Percentiles rank a stretch among this genome's conserved stretches.
Evolutionary conservation across 495 filamentous ascomycete species (phyloP).

Genomic region (Beverwykella pulmonaria): DNA sequence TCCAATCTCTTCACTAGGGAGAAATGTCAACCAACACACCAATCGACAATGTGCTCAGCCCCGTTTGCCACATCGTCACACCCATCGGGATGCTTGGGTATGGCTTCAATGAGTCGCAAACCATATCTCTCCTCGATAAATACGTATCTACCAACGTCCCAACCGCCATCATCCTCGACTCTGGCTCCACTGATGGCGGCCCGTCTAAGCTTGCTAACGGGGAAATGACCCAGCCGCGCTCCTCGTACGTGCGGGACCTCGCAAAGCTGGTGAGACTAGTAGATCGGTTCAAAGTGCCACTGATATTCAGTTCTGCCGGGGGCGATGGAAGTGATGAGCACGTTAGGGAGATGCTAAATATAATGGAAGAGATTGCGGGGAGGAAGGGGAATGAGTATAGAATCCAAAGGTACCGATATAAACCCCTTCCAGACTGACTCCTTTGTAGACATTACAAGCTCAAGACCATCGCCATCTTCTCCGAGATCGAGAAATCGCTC

Average conservation of each 20-base stretch:
- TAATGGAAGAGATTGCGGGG: slow-evolving; percentile 41
- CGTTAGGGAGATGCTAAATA: slow-evolving; percentile 49
- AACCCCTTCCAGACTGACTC: slow-evolving; percentile 5
- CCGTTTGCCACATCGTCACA: slow-evolving; percentile 48
- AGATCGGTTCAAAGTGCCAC: slow-evolving; percentile 42
- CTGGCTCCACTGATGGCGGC: slow-evolving; percentile 55
- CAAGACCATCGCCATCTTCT: slow-evolving; percentile 50
- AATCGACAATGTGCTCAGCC: neutral
- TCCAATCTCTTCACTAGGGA: too few species aligned
- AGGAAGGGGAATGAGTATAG: slow-evolving; percentile 18
- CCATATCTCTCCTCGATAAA: neutral
- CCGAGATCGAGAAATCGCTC: slow-evolving; percentile 43
- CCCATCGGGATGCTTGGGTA: slow-evolving; percentile 56
- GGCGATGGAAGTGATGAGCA: slow-evolving; percentile 54
- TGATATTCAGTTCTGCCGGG: slow-evolving; percentile 54
- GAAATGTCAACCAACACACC: neutral
- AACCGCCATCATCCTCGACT: slow-evolving; percentile 54
- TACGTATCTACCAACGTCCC: slow-evolving; percentile 20
- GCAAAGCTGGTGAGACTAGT: slow-evolving; percentile 44
- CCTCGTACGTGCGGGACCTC: slow-evolving; percentile 50
- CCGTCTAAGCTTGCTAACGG: slow-evolving; percentile 52
- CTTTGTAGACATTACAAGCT: slow-evolving; percentile 41
- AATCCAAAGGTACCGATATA: neutral
- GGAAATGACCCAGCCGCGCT: slow-evolving; percentile 42
- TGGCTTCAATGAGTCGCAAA: slow-evolving; percentile 34